phyloP scores from a whole-genome alignment of 768 basidiomycete genomes.

The Suillus lakei region DNA sequence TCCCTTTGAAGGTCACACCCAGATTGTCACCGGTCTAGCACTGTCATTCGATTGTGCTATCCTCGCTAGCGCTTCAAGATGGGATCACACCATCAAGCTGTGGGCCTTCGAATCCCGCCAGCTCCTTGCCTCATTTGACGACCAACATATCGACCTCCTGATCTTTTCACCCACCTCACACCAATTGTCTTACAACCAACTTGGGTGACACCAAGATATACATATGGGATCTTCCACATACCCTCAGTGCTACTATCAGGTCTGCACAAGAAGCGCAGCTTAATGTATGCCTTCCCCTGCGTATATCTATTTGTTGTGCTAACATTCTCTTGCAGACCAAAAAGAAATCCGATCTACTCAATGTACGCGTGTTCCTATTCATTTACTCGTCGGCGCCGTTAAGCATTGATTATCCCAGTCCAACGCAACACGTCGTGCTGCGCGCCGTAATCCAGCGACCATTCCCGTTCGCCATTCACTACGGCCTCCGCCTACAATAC shows the following conservation, averaged over 20 bases:
- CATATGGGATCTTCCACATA: not conserved
- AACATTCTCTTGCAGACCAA: not conserved
- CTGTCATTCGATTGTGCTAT: constrained; percentile 1
- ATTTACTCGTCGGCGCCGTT: not conserved
- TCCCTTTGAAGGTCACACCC: not conserved
- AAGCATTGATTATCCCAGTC: not conserved
- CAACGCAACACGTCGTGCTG: not conserved
- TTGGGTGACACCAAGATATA: not conserved
- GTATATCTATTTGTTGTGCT: not conserved
- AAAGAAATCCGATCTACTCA: not conserved
- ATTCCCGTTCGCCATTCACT: not conserved
- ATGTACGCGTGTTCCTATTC: not conserved
- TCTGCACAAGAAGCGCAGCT: not conserved
- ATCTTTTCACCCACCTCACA: not conserved
- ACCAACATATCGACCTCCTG: fast-evolving
- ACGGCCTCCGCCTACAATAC: not conserved
- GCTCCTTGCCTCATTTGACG: not conserved
- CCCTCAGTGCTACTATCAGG: not conserved
- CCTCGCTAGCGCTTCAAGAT: not conserved
- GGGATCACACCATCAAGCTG: not conserved
- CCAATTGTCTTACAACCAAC: not conserved
- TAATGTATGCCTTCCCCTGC: not conserved
- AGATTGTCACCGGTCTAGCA: fast-evolving
- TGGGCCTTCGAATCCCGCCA: constrained; percentile 5
- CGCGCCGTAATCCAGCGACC: too few relatives aligned